Evolutionary conservation across 1,139 yeast species (phyloP).

Genomic region (Neolecta irregularis): DNA sequence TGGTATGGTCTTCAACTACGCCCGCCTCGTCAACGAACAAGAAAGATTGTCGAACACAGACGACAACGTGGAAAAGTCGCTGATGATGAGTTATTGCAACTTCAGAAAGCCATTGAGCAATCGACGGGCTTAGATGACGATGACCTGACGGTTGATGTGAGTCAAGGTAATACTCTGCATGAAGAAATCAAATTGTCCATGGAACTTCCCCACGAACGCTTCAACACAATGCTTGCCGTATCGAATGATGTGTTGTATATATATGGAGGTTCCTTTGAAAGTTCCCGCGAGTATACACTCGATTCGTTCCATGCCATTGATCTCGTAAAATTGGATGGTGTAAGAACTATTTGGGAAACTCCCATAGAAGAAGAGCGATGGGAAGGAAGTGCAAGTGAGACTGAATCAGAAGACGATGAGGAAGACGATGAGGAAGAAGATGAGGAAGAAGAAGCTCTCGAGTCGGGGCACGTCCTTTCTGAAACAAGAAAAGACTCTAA

Average conservation of each 20-base stretch:
- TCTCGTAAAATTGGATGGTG: conserved; percentile 74
- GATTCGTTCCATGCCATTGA: conserved; percentile 81
- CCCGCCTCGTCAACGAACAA: conserved; percentile 35
- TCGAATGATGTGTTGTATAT: conserved; percentile 72
- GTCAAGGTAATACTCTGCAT: conserved; percentile 37
- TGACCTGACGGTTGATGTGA: conserved; percentile 32
- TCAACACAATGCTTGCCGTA: conserved; percentile 74
- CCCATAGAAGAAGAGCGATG: too few relatives aligned
- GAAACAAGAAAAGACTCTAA: too few relatives aligned
- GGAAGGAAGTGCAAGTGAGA: too few relatives aligned
- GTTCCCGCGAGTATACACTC: conserved; percentile 64
- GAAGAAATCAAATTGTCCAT: conserved; percentile 29
- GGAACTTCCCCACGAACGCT: conserved; percentile 20
- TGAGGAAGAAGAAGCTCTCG: conserved; percentile 45
- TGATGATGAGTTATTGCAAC: conserved; percentile 31
- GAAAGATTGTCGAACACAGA: conserved; percentile 23
- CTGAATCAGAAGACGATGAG: conserved; percentile 44
- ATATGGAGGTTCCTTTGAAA: conserved; percentile 86
- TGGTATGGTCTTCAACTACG: conserved; percentile 70
- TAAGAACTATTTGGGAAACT: conserved; percentile 83
- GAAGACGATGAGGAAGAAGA: conserved; percentile 43
- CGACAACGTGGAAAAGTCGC: conserved; percentile 7
- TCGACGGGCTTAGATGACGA: conserved; percentile 39
- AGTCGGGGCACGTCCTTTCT: conserved; percentile 51
- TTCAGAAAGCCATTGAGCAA: conserved; percentile 52